Evolutionary conservation across 2,329 filamentous ascomycete genomes (phyloP).

Genomic region (Thelonectria blattea): DNA sequence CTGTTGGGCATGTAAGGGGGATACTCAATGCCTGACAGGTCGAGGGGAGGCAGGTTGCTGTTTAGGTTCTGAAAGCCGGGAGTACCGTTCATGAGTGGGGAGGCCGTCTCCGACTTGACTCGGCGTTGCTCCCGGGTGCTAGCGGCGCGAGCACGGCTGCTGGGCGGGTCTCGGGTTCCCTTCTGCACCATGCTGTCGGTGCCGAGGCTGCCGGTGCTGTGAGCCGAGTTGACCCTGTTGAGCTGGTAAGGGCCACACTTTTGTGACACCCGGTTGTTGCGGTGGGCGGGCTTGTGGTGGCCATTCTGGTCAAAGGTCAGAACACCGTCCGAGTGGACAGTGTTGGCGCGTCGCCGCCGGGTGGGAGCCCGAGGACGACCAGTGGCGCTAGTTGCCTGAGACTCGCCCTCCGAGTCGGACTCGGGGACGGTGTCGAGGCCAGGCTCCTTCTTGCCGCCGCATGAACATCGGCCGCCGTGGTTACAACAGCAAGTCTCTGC

Average conservation of each 20-base stretch:
- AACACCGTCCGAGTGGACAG: constrained; percentile 65
- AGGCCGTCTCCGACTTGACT: constrained; percentile 67
- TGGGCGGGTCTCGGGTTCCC: constrained; percentile 44
- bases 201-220: constrained; percentile 57
- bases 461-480: constrained; percentile 71
- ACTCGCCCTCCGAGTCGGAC: constrained; percentile 62
- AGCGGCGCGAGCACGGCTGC: constrained; percentile 44
- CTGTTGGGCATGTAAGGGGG: constrained; percentile 53
- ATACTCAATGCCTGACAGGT: constrained; percentile 63
- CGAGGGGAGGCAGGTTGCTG: constrained; percentile 61
- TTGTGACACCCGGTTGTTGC: constrained; percentile 65
- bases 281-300: constrained; percentile 67
- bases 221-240: constrained; percentile 63
- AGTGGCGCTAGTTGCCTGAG: constrained; percentile 35
- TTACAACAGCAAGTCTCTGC: constrained; percentile 73
- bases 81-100: constrained; percentile 59
- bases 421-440: constrained; percentile 68
- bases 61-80: constrained; percentile 59
- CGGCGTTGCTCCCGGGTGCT: constrained; percentile 56
- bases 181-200: constrained; percentile 50
- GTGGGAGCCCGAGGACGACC: constrained; percentile 49
- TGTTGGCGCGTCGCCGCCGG: constrained; percentile 65
- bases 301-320: constrained; percentile 68
- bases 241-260: constrained; percentile 68
- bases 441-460: constrained; percentile 67